phyloP scores from a whole-genome alignment of 2,329 filamentous ascomycete species.

The Phialophora tarda region DNA sequence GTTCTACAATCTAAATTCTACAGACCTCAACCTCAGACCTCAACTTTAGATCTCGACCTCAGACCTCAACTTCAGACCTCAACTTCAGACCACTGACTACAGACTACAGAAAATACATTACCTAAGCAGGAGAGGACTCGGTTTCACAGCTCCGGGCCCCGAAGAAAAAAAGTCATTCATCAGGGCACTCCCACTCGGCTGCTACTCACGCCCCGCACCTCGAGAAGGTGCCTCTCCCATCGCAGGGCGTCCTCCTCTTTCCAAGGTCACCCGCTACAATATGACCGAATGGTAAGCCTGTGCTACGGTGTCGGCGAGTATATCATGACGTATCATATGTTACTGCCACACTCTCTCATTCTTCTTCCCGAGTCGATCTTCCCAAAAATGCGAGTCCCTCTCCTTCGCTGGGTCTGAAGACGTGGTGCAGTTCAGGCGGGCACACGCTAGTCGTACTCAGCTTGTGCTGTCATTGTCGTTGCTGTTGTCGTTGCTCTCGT shows the following conservation, averaged over 20 bases:
- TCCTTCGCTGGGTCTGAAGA: neutral
- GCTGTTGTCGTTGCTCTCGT: neutral
- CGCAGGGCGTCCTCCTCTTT: slow-evolving; percentile 22
- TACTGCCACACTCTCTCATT: neutral
- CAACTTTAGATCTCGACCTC: too few species aligned
- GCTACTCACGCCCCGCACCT: slow-evolving; percentile 21
- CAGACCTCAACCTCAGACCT: too few species aligned
- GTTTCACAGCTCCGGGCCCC: neutral
- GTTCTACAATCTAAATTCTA: too few species aligned
- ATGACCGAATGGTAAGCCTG: slow-evolving; percentile 5
- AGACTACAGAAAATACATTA: neutral
- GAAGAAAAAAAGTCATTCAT: too few species aligned
- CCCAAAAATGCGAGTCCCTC: neutral
- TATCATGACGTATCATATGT: too few species aligned
- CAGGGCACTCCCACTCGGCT: neutral
- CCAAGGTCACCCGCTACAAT: slow-evolving; percentile 2
- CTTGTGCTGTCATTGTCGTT: neutral
- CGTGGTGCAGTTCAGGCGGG: neutral
- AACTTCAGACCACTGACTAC: neutral
- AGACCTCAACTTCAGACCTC: too few species aligned
- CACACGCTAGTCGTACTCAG: neutral
- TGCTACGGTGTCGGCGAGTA: neutral
- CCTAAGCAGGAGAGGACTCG: neutral
- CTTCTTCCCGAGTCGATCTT: neutral
- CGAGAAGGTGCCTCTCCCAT: slow-evolving; percentile 19